Conservation (phyloP, 495 filamentous ascomycete genomes). For the Neurospora sp. region DNA sequence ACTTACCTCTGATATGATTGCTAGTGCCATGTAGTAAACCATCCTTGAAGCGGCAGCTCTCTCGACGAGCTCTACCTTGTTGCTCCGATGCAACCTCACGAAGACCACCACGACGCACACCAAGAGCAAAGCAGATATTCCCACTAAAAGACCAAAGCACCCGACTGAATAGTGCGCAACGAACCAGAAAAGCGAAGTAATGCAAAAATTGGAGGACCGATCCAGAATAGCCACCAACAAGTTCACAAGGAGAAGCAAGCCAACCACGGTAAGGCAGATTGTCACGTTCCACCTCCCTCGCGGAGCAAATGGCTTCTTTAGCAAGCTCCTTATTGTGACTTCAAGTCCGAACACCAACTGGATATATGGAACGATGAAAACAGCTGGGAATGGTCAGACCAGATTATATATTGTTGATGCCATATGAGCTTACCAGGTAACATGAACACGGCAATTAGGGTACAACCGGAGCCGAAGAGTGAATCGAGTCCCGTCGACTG, state of each 20-base stretch:
- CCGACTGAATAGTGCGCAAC: conserved; percentile 32
- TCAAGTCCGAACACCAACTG: conserved; percentile 37
- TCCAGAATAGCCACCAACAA: conserved; percentile 35
- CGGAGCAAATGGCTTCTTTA: conserved; percentile 27
- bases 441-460: conserved; percentile 33
- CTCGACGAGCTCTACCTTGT: conserved; percentile 31
- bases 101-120: conserved; percentile 26
- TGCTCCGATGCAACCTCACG: conserved; percentile 26
- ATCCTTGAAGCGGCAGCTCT: conserved; percentile 34
- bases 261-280: conserved; percentile 31
- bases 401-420: neutral
- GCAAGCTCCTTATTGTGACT: conserved; percentile 29
- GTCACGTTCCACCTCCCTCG: conserved; percentile 32
- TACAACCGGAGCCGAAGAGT: conserved; percentile 31
- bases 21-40: conserved; percentile 37
- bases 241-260: conserved; percentile 26
- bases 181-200: conserved; percentile 41
- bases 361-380: conserved; percentile 38
- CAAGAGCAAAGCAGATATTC: conserved; percentile 22
- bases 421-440: conserved; percentile 31
- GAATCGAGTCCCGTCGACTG: conserved; percentile 33
- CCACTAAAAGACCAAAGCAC: conserved; percentile 28
- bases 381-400: conserved; percentile 23
- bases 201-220: conserved; percentile 29
- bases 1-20: conserved; percentile 32